phyloP scores from a whole-genome alignment of 2,329 filamentous ascomycete genomes.

The Hypoxylon sp. region DNA sequence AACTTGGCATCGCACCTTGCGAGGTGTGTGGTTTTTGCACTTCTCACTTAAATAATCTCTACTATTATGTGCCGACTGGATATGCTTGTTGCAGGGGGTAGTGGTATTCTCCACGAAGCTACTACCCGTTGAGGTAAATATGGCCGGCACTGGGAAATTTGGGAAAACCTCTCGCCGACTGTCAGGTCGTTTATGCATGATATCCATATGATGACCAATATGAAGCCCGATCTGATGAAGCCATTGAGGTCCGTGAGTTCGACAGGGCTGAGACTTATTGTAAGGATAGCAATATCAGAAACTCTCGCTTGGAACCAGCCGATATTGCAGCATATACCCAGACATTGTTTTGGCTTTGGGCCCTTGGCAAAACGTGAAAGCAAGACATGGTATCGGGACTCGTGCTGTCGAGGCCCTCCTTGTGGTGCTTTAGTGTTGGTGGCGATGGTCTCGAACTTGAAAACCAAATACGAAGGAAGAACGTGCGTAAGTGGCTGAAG shows the following conservation, averaged over 20 bases:
- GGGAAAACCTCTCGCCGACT: constrained; percentile 28
- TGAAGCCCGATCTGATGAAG: constrained; percentile 30
- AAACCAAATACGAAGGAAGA: constrained; percentile 6
- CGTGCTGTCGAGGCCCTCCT: constrained; percentile 3
- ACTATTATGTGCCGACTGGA: constrained; percentile 19
- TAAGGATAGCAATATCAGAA: constrained; percentile 17
- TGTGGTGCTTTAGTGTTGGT: constrained; percentile 23
- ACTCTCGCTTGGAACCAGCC: constrained; percentile 24
- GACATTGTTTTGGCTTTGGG: not conserved
- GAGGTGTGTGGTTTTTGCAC: constrained; percentile 11
- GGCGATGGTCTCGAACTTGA: constrained; percentile 25
- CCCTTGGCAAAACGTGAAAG: constrained; percentile 30
- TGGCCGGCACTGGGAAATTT: constrained; percentile 38
- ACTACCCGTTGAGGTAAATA: constrained; percentile 30
- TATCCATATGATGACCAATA: constrained; percentile 41
- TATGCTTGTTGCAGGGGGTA: constrained; percentile 25
- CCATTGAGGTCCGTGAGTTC: constrained; percentile 30
- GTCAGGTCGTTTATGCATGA: constrained; percentile 38
- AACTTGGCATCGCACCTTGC: constrained; percentile 12
- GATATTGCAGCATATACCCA: constrained; percentile 3
- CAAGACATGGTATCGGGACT: constrained; percentile 29
- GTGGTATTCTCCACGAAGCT: constrained; percentile 28
- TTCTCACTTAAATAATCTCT: constrained; percentile 19
- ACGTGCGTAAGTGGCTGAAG: not conserved
- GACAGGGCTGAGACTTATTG: constrained; percentile 47